These are phyloP conservation scores for Lophiostoma macrostomum DNA, from an alignment of 495 filamentous ascomycete genomes.

Conservation along the genomic window DNA sequence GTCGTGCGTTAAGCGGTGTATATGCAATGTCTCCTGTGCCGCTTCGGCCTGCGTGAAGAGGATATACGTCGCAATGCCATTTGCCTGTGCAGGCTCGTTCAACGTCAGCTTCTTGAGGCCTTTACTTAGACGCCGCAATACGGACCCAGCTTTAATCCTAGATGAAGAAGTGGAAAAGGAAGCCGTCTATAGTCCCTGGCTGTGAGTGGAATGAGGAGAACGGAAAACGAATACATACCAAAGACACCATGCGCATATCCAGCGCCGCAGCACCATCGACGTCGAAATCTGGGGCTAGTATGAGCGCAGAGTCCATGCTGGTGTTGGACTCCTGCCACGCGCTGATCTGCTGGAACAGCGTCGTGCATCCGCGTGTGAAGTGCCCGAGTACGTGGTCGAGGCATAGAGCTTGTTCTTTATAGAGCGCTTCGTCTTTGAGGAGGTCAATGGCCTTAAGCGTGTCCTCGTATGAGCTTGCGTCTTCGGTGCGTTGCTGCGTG, in stretches of 20 bases:
- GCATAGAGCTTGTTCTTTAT: slow-evolving; percentile 24
- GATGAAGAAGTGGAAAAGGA: not conserved
- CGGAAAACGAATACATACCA: slow-evolving; percentile 15
- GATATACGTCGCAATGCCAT: slow-evolving; percentile 16
- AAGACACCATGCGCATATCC: slow-evolving; percentile 36
- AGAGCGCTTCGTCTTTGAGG: slow-evolving; percentile 18
- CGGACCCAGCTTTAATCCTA: no score
- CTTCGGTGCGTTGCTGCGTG: not conserved
- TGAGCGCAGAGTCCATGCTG: slow-evolving; percentile 23
- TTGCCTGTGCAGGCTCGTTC: not conserved
- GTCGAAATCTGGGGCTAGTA: slow-evolving; percentile 32
- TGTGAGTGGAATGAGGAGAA: not conserved
- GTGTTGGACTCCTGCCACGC: slow-evolving; percentile 23
- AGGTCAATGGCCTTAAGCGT: slow-evolving; percentile 22
- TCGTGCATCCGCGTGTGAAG: slow-evolving; percentile 2
- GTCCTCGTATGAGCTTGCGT: slow-evolving; percentile 18
- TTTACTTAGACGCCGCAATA: not conserved
- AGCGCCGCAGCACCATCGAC: not conserved
- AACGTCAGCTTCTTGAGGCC: not conserved
- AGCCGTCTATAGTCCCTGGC: not conserved
- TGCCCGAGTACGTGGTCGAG: slow-evolving; percentile 11
- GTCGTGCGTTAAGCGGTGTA: slow-evolving; percentile 29
- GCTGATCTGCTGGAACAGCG: slow-evolving; percentile 22
- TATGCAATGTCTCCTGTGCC: slow-evolving; percentile 12
- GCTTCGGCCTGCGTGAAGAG: not conserved